Evolutionary conservation across 305 asterid species (phyloP), one percentile per base, ranked within the genome.

Genomic region (Rubia balearica): DNA sequence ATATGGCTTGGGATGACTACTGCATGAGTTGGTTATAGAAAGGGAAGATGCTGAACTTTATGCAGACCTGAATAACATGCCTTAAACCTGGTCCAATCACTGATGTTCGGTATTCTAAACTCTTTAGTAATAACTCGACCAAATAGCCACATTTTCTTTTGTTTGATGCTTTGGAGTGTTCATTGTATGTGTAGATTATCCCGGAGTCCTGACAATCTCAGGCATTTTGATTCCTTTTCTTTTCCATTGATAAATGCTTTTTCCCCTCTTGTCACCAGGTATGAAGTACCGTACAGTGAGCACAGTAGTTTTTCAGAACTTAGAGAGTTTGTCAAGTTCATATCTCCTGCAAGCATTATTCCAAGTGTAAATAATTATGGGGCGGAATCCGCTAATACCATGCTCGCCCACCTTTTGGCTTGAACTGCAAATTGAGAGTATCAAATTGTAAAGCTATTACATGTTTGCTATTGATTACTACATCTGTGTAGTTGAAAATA

Each of bases 231-330:
- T 13, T 4, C n/a, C 7, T 71, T 30, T 30, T 30, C 40, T 6
- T 6, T 43, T 57, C 4, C 10, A 48, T 36, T 68, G 46, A 68
- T 38, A 16, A 67, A 59, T 19, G 5, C 16, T 22, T 38, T 12
- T 49, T n/a, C 19, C 16, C 48, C 48, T 51, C 36, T 45, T 16
- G 17, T 38, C 3, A 78, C 76, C 85, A 94, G 97, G 90, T 91
- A 94, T 60, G 98, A 94, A 78, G 98, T 91, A 40, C 97, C 98
- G 24, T 91, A 94, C 85, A 91, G 98, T 21, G 97, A 91, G 78
- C 99, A 94, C 72, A 80, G 88, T 79, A 94, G 99, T 89, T 91
- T 88, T 73, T 76, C 90, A 22, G 99, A 94, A 81, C 93, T 94
- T 67, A 85, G 79, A 81, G 95, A 88, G 71, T 91, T 88, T 71